A percentile compares a stretch with the other conserved stretches of the same genome.
phyloP scores from a whole-genome alignment of 2,329 filamentous ascomycete species.

The Chaetomium olivaceum region DNA sequence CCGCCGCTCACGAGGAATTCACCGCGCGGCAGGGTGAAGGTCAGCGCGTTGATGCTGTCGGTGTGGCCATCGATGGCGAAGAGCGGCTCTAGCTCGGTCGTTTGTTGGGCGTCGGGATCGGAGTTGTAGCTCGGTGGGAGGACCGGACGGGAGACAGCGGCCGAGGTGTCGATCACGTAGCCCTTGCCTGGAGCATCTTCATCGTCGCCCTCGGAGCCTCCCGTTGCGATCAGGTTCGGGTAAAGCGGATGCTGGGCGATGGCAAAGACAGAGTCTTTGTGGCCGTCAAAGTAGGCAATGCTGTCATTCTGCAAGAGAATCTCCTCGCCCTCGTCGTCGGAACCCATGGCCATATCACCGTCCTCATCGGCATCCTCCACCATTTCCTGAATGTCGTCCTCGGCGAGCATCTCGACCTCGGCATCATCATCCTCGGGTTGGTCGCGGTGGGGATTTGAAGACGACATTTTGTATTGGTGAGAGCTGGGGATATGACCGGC shows the following conservation, averaged over 20 bases:
- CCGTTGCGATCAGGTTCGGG: constrained; percentile 78
- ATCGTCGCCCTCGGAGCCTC: constrained; percentile 65
- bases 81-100: constrained; percentile 63
- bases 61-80: constrained; percentile 84
- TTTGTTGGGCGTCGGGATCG: constrained; percentile 54
- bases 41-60: constrained; percentile 84
- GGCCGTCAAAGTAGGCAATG: constrained; percentile 83
- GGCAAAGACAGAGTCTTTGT: constrained; percentile 90
- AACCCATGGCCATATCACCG: constrained; percentile 80
- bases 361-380: constrained; percentile 44
- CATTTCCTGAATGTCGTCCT: constrained; percentile 77
- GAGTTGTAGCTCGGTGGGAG: constrained; percentile 75
- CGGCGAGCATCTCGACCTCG: constrained; percentile 73
- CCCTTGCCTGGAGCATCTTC: constrained; percentile 71
- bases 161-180: constrained; percentile 78
- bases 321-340: constrained; percentile 63
- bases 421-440: constrained; percentile 56
- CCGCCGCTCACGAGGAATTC: constrained; percentile 86
- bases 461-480: constrained; percentile 21
- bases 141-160: constrained; percentile 63
- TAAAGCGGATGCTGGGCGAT: constrained; percentile 88
- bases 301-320: constrained; percentile 89
- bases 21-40: constrained; percentile 80
- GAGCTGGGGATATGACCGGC: not conserved
- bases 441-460: constrained; percentile 39